These are phyloP conservation scores for Globisporangium parvum DNA, from an alignment of 352 stramenopile species.

Conservation along the genomic window DNA sequence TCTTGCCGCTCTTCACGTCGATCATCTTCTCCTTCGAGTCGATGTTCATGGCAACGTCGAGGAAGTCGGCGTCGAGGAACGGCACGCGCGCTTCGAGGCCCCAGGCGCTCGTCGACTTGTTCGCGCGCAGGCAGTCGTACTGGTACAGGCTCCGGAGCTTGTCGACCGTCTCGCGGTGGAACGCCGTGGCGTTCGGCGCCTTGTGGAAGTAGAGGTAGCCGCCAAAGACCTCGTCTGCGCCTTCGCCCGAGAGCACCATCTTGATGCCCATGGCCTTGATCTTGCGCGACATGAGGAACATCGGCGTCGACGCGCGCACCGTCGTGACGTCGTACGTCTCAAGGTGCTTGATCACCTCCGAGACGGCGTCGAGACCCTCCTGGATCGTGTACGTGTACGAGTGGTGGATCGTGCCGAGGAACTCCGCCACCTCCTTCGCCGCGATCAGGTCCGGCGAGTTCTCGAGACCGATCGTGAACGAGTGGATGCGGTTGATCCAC, in stretches of 20 bases:
- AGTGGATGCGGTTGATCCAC: constrained; percentile 94
- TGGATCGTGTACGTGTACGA: constrained; percentile 98
- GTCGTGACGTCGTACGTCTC: constrained; percentile 99
- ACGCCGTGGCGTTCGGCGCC: constrained; percentile 89
- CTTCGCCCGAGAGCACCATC: constrained; percentile 98
- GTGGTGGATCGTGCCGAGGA: constrained; percentile 98
- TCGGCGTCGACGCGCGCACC: constrained; percentile 97
- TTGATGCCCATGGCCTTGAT: constrained; percentile 99
- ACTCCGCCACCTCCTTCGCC: constrained; percentile 95
- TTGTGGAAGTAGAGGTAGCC: constrained; percentile 99
- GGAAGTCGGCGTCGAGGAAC: constrained; percentile 98
- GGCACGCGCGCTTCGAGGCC: constrained; percentile 97
- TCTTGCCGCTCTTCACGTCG: constrained; percentile 81
- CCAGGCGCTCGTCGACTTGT: constrained; percentile 98
- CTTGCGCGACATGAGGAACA: constrained; percentile 99
- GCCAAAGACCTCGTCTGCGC: constrained; percentile 97
- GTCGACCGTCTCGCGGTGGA: constrained; percentile 93
- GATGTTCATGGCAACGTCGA: constrained; percentile 98
- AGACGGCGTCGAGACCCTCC: constrained; percentile 96
- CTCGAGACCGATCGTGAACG: constrained; percentile 97
- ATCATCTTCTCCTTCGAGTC: constrained; percentile 98
- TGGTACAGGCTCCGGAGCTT: constrained; percentile 96
- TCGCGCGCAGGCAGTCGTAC: constrained; percentile 98
- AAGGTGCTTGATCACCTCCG: constrained; percentile 96
- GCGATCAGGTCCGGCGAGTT: constrained; percentile 95